phyloP scores from a whole-genome alignment of 106 monocot species.

The Platanthera guangdongensis region DNA sequence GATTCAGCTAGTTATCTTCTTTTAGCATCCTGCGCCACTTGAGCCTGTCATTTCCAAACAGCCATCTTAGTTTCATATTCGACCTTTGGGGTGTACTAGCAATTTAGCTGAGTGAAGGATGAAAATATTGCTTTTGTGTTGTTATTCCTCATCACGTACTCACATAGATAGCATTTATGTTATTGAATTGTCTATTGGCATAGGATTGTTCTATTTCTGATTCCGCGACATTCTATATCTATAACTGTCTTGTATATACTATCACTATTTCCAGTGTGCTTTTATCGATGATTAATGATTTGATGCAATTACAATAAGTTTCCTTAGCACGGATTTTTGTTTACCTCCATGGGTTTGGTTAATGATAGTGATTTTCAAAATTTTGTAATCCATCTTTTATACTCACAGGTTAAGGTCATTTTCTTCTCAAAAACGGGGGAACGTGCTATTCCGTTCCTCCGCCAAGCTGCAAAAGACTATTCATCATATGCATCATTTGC shows the following conservation, averaged over 20 bases:
- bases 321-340: background rate
- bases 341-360: background rate
- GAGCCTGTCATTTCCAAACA: no score
- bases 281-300: background rate
- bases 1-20: no score
- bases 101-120: no score
- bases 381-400: background rate
- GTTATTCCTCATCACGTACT: no score
- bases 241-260: background rate
- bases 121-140: no score
- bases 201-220: background rate
- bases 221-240: background rate
- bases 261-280: background rate
- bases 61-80: no score
- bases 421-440: slow-evolving; percentile 88
- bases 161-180: background rate
- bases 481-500: slow-evolving; percentile 73
- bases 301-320: background rate
- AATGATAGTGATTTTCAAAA: background rate
- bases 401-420: slow-evolving; percentile 70
- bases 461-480: slow-evolving; percentile 72
- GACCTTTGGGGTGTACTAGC: no score
- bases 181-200: background rate
- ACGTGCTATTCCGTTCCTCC: slow-evolving; percentile 76
- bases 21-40: no score